These are phyloP conservation scores for Entoloma clypeatum DNA, from an alignment of 1,284 basidiomycete genomes.

Conservation along the genomic window DNA sequence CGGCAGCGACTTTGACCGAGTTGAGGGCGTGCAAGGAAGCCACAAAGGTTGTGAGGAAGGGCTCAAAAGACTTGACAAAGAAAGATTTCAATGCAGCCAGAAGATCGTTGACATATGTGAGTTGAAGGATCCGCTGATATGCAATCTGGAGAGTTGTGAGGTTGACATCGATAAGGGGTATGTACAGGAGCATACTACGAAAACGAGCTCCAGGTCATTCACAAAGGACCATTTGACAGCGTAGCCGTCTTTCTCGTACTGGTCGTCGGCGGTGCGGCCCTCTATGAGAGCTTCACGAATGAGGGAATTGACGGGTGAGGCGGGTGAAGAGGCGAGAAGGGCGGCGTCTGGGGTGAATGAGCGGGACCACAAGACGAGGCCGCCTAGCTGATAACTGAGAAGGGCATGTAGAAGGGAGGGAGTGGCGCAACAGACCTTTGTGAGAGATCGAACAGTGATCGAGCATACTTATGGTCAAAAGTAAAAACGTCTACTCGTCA, in stretches of 20 bases:
- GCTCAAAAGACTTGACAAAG: conserved; percentile 83
- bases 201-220: conserved; percentile 91
- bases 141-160: conserved; percentile 62
- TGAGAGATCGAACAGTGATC: conserved; percentile 25
- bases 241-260: conserved; percentile 89
- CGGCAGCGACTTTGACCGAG: conserved; percentile 38
- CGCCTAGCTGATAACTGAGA: conserved; percentile 51
- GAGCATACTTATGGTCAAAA: conserved; percentile 16
- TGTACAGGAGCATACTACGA: conserved; percentile 63
- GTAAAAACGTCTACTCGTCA: conserved; percentile 1
- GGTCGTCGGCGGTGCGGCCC: conserved; percentile 70
- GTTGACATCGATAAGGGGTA: conserved; percentile 10
- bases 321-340: conserved; percentile 66
- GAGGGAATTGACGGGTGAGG: conserved; percentile 87
- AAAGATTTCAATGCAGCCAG: conserved; percentile 76
- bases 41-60: conserved; percentile 77
- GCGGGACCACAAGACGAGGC: conserved; percentile 88
- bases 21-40: conserved; percentile 70
- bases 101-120: conserved; percentile 92
- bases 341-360: conserved; percentile 87
- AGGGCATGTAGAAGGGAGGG: not conserved
- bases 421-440: conserved; percentile 15
- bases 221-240: conserved; percentile 90
- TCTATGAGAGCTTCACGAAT: conserved; percentile 90
- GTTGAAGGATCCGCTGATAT: conserved; percentile 94